A percentile compares a stretch with the other conserved stretches of the same genome.
These are phyloP conservation scores for Byssoonygena ceratinophila DNA, from an alignment of 2,329 filamentous ascomycete genomes.

Conservation along the genomic window DNA sequence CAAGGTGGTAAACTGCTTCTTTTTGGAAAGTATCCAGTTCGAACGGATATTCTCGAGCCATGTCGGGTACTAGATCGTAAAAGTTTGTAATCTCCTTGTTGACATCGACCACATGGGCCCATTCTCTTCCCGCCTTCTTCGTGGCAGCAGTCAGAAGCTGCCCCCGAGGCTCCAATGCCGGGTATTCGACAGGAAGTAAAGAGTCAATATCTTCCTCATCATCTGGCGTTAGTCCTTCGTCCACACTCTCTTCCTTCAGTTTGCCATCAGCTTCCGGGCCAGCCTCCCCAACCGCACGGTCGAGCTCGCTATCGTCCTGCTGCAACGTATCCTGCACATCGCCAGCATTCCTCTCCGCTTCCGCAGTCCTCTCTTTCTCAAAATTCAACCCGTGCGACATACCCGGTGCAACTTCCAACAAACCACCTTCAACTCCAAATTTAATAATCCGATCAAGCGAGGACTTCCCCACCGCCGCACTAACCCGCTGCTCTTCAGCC, in stretches of 20 bases:
- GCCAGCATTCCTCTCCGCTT: constrained; percentile 49
- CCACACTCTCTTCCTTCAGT: constrained; percentile 14
- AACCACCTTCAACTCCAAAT: constrained; percentile 62
- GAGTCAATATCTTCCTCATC: constrained; percentile 59
- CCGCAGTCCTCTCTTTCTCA: constrained; percentile 46
- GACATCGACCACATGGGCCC: constrained; percentile 97
- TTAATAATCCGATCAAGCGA: constrained; percentile 74
- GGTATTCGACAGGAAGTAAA: constrained; percentile 83
- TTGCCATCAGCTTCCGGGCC: constrained; percentile 21
- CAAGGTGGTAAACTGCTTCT: constrained; percentile 93
- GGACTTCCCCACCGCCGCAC: constrained; percentile 27
- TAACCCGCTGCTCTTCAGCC: constrained; percentile 37
- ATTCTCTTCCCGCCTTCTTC: constrained; percentile 70
- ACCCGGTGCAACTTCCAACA: constrained; percentile 74
- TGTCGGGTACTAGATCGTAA: constrained; percentile 81
- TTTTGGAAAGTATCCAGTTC: constrained; percentile 98
- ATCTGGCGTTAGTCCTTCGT: constrained; percentile 25
- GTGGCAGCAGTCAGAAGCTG: constrained; percentile 59
- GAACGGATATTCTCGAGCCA: constrained; percentile 93
- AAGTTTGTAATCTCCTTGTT: constrained; percentile 92
- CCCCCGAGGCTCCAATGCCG: constrained; percentile 75
- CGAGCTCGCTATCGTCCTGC: constrained; percentile 29
- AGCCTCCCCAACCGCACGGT: constrained; percentile 29
- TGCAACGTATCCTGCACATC: constrained; percentile 58
- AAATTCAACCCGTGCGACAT: constrained; percentile 69